Evolutionary conservation across 176 grass and related monocot species (phyloP).

Genomic region (Tillandsia fasciculata): DNA sequence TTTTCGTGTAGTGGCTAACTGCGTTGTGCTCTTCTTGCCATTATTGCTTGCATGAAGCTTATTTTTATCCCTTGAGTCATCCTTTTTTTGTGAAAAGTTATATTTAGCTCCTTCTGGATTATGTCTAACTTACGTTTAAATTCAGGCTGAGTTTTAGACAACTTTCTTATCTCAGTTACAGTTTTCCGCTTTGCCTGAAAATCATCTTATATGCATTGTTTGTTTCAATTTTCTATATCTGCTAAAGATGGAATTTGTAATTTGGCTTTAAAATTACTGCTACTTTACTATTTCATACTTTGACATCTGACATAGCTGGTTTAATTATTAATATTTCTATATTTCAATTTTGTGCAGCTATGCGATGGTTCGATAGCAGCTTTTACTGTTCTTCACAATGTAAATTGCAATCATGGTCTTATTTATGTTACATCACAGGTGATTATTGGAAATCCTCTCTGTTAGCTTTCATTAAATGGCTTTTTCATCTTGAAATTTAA

Average conservation of each 20-base stretch:
- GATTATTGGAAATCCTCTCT: constrained; percentile 17
- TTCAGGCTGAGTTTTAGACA: too few relatives aligned
- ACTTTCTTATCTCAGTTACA: not conserved
- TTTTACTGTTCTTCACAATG: constrained; percentile 87
- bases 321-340: not conserved
- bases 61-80: too few relatives aligned
- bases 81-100: too few relatives aligned
- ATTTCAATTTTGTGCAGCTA: constrained; percentile 40
- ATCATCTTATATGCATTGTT: not conserved
- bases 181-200: not conserved
- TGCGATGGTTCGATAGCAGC: constrained; percentile 86
- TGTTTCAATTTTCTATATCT: not conserved
- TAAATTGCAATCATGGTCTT: constrained; percentile 86
- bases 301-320: not conserved
- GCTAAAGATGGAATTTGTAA: not conserved
- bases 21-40: too few relatives aligned
- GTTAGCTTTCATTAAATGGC: constrained; percentile 1
- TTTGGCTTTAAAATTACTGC: not conserved
- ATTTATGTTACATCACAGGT: constrained; percentile 95
- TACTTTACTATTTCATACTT: not conserved
- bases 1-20: too few relatives aligned
- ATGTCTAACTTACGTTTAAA: too few relatives aligned
- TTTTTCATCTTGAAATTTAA: constrained; percentile 9
- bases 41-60: too few relatives aligned
- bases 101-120: too few relatives aligned